Evolutionary conservation across 768 basidiomycete genomes (phyloP), one percentile per base, ranked within the genome.

Genomic region (Termitomyces sp.): DNA sequence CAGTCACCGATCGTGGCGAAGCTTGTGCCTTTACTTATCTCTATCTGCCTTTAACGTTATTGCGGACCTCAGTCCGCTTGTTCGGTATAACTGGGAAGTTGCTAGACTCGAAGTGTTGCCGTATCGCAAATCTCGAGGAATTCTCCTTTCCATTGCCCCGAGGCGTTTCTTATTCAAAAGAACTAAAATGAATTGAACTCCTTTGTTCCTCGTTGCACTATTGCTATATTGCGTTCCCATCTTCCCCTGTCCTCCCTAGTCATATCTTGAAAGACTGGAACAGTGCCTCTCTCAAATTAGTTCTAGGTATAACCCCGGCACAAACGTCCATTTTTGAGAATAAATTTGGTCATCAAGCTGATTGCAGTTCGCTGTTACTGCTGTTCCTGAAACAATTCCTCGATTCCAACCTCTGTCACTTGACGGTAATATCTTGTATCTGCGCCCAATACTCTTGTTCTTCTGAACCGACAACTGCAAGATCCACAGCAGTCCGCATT

Each of bases 1-100:
- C 69, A 0, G 66, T 90, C 61, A 77, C 75, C 5, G 90, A 93
- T 69, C 77, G 88, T 22, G 92, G 91, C 66, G 66, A 52, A 0
- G 86, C 66, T 13, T 92, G 90, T 61, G 60, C 59, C 0, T 0
- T 69, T 8, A 75, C 67, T 50, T 77, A 81, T 66, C 78, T 91
- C 59, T 87, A 90, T 1, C 70, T 7, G 85, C 85, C 9, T 91
- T 90, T 70, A 5, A 63, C 0, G 0, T 60, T 8, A 74, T 91
- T 41, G 81, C 85, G 1, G 59, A 62, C 56, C 45, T 51, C 15
- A 50, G 64, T 36, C 13, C 84, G 86, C 59, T 66, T 90, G 60
- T 48, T 18, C 39, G 66, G 63, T 49, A 68, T 88, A 29, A 65
- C 60, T 8, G 90, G 89, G 86, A 26, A 41, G 18, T 86, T 79